Base-by-base conservation (phyloP, 2,329 filamentous ascomycete species). In the Cladobotryum mycophilum region DNA sequence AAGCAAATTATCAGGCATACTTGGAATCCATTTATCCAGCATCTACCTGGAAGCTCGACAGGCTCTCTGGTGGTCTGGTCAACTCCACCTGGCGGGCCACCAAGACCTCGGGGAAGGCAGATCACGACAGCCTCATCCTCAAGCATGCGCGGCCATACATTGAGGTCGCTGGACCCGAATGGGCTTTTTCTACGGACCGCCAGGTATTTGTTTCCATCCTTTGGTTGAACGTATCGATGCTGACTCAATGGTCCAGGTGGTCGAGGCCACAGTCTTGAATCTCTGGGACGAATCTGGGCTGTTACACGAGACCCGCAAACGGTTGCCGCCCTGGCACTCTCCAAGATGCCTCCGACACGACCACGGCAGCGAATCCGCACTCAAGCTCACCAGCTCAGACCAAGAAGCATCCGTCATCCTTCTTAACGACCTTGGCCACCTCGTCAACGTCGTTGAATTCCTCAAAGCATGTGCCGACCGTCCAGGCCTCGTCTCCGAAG, bases 101-200 rank as follows among this genome's bases (percentile, higher is more conserved):
- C 3, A 50, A 48, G 22, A 42, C 48, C 2, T 47, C 22, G n/a
- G 54, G 51, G 5, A 20, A 41, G n/a, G 46, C 38, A 9, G 40
- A 17, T 5, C 54, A 53, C 5, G 6, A 35, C 11, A 56, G 54
- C 35, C 45, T 58, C n/a, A 56, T 58, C 13, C 12, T 57, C 41
- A 58, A 57, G 48, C 55, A 58, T 22, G 53, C 52, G 15, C 52
- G 43, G 15, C 55, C 56, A 22, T 55, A 57, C 22, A 49, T 57
- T 13, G 48, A 54, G 37, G 46, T 38, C 36, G 50, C 44, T 13
- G 53, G 56, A 3, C 52, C 55, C 1, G 52, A 51, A 30, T 48
- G 51, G 36, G 41, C 33, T 1, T 57, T 57, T 41, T 54, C 55
- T 4, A 54, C 50, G 3, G 34, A 55, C 35, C 53, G 55, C 9